These are phyloP conservation scores for Aspergillus kassunensis DNA, from an alignment of 495 filamentous ascomycete genomes.

Conservation along the genomic window DNA sequence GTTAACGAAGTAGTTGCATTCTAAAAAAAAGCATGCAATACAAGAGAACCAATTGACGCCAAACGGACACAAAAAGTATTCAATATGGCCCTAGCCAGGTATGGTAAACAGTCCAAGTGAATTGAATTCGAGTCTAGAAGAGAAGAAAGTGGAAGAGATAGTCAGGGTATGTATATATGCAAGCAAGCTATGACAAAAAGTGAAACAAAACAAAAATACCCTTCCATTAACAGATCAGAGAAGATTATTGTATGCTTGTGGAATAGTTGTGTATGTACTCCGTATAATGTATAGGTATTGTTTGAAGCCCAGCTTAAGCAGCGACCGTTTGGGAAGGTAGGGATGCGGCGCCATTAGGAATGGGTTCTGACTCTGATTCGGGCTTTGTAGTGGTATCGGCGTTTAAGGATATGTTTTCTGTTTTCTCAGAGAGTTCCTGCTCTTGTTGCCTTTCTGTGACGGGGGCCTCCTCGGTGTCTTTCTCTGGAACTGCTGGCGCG, in stretches of 20 bases:
- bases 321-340: not conserved
- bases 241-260: not conserved
- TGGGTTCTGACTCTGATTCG: not conserved
- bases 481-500: too few relatives aligned
- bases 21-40: too few relatives aligned
- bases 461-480: not conserved
- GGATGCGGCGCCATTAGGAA: not conserved
- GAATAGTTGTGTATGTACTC: not conserved
- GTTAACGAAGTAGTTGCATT: too few relatives aligned
- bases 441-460: not conserved
- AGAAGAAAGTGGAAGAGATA: not conserved
- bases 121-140: too few relatives aligned
- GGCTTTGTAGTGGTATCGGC: too few relatives aligned
- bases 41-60: too few relatives aligned
- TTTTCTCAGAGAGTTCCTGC: not conserved
- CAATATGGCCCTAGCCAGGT: too few relatives aligned
- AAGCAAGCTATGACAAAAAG: slow-evolving; percentile 2
- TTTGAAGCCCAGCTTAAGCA: not conserved
- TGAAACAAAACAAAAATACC: not conserved
- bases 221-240: too few relatives aligned
- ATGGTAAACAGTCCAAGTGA: too few relatives aligned
- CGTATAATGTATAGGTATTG: not conserved
- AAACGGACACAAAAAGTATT: too few relatives aligned
- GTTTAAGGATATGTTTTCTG: too few relatives aligned
- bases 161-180: slow-evolving; percentile 1